Conservation (phyloP, 257 asterid genomes). For the Salvia miltiorrhiza region DNA sequence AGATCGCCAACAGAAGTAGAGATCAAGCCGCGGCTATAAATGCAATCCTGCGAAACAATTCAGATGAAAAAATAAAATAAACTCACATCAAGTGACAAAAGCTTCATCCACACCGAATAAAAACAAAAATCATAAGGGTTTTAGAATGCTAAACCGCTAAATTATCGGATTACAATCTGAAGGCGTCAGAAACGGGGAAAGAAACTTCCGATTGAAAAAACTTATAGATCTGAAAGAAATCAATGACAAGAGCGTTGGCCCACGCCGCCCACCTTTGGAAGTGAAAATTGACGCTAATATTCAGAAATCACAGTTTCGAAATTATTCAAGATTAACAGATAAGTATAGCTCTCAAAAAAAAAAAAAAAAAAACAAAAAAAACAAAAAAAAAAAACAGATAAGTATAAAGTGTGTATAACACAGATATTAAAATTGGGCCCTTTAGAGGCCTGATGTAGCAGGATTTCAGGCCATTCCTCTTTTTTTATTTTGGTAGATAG, state of each 20-base stretch:
- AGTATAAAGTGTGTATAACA: too few species aligned
- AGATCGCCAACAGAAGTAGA: conserved; percentile 11
- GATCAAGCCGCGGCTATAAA: conserved; percentile 25
- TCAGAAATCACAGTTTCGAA: not conserved
- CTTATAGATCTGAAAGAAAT: conserved; percentile 23
- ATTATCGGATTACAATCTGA: not conserved
- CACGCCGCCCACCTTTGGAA: conserved; percentile 17
- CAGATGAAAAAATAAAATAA: not conserved
- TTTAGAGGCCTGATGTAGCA: not conserved
- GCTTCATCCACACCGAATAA: not conserved
- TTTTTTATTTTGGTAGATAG: too few species aligned
- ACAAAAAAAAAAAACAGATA: too few species aligned
- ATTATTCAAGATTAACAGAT: not conserved
- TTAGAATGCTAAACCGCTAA: conserved; percentile 10
- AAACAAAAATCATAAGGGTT: conserved; percentile 22
- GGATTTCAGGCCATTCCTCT: too few species aligned
- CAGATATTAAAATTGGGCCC: not conserved
- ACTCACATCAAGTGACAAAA: not conserved
- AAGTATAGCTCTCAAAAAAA: too few species aligned
- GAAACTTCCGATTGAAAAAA: not conserved
- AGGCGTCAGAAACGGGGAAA: not conserved
- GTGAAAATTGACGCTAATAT: not conserved
- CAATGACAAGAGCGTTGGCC: conserved; percentile 15
- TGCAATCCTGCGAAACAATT: conserved; percentile 17
- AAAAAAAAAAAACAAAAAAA: not conserved